A percentile compares a stretch with the other conserved stretches of the same genome.
Conservation (phyloP, 805 yeast genomes). For the Zygotorulaspora chibaensis region DNA sequence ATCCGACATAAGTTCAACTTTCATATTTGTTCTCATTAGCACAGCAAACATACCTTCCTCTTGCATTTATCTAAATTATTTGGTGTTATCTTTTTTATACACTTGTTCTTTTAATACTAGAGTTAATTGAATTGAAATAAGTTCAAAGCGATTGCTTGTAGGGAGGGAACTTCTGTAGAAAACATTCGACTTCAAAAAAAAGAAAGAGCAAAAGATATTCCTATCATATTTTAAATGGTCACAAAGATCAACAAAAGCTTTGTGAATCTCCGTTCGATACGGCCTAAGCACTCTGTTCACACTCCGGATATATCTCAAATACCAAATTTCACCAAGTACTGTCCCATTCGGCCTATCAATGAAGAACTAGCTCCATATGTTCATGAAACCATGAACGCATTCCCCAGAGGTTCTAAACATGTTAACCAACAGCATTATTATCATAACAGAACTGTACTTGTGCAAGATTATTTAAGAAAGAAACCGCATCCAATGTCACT, state of each 20-base stretch:
- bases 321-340: conserved; percentile 37
- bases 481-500: conserved; percentile 86
- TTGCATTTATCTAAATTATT: neutral
- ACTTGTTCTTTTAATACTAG: neutral
- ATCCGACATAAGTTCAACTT: neutral
- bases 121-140: neutral
- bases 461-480: conserved; percentile 38
- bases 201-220: neutral
- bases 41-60: neutral
- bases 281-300: conserved; percentile 19
- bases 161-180: neutral
- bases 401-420: conserved; percentile 42
- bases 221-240: neutral
- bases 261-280: neutral
- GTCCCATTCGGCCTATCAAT: conserved; percentile 32
- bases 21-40: neutral
- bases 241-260: neutral
- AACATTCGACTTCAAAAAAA: neutral
- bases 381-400: conserved; percentile 36
- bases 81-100: neutral
- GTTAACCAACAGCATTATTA: conserved; percentile 75
- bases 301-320: conserved; percentile 27
- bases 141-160: no score
- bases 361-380: conserved; percentile 36
- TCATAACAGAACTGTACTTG: conserved; percentile 42